Base-by-base conservation (phyloP, 352 stramenopile genomes). In the Phytophthora pistaciae region DNA sequence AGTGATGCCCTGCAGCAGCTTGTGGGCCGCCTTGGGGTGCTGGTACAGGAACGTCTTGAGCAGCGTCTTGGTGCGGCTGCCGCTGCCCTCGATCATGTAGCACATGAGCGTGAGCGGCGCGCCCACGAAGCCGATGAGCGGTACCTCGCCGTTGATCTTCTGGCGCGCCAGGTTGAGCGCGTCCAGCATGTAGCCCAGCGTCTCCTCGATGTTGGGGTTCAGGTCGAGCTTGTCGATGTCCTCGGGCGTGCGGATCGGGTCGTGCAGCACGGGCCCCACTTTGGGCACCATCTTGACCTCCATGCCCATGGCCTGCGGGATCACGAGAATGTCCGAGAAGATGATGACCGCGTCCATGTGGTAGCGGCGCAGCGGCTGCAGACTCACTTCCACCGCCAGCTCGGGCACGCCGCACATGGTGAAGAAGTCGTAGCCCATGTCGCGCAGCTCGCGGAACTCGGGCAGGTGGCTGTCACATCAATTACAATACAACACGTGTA, bases 251-350 rank as follows among this genome's bases (percentile, higher is more conserved):
- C 90, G 84, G 61, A 96, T 93, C 36, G 92, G 90, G 31, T 74
- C 72, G 10, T 83, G 84, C 33, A 95, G 75, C 64, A 96, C 91
- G 23, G 88, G 98, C 3, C 98, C 98, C 13, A 98, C 89, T 38
- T 96, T 97, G 6, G 96, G 82, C 5, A 97, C 91, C 97, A 99
- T 99, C 48, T 92, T 96, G 11, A 99, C 96, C 60, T 98, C 78
- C 80, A 99, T 98, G 18, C 96, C 96, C 79, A 99, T 94, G 33
- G 98, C 97, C 84, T 99, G 92, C 5, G 97, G 94, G 59, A 99
- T 94, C n/a, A 99, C 97, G 21, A 99, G 80, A 78, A 99, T 99
- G 74, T 99, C 98, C 54, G 91, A 98, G 83, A 99, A 99, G 64
- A 99, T 95, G 79, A 99, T 99, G 27, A 98, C 96, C 2, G 98